Base-by-base conservation (phyloP, 257 asterid genomes). In the Petrea volubilis region DNA sequence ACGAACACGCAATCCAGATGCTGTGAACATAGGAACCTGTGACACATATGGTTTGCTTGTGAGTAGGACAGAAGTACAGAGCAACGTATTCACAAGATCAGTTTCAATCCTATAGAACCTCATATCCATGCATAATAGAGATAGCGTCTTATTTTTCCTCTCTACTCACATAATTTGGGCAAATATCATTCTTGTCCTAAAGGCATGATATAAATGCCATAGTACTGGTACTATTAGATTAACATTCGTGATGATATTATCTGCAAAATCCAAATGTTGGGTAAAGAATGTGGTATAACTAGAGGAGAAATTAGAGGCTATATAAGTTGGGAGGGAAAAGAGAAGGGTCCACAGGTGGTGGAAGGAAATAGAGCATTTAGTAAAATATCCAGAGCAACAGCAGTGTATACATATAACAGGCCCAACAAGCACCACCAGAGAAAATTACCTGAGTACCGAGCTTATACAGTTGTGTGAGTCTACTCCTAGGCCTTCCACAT, bases 21-120 rank as follows among this genome's bases (percentile, higher is more conserved):
- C 98, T 8, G 97, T 92, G 51, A 95, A 95, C 99, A 95, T 95
- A 51, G 99, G 99, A 80, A 95, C 98, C 99, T 95, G 95, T 76
- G 75, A 77, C 36, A 68, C 23, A 63, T 11, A 75, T 36, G 56
- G 53, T 41, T 67, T 21, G 23, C 68, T 76, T 68, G 71, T 68
- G 64, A 82, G 77, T 20, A n/a, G 25, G 69, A 40, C 20, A n/a
- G 68, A 64, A 43, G 57, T 67, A 64, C 70, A 40, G 58, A 38
- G 53, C 31, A 20, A 63, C 11, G 29, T 47, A 58, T 20, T 8
- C n/a, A 60, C 10, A 65, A 36, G 28, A 47, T 34, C 28, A 67
- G 34, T 53, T 38, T 33, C 14, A 11, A 59, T 50, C 18, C 24
- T 51, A 43, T 18, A 15, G 55, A 64, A 62, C 62, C 51, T 53